Conservation (phyloP, 73 alveolate species). For the Tetrahymena thermophila region DNA sequence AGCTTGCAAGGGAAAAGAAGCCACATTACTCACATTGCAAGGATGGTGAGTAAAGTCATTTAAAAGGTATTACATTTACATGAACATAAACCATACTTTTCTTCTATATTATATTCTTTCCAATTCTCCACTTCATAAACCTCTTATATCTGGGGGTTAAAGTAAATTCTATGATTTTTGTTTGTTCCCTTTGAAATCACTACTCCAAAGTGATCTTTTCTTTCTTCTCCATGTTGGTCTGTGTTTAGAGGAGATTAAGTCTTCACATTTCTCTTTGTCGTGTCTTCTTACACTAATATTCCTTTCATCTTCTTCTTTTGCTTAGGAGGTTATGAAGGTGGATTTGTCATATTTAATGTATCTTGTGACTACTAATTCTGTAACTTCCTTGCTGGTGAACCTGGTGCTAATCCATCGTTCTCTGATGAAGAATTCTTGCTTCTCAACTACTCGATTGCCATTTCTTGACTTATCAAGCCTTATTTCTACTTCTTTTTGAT, state of each 20-base stretch:
- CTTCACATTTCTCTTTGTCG: not conserved
- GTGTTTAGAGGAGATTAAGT: not conserved
- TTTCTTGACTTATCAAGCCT: not conserved
- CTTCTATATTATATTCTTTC: not conserved
- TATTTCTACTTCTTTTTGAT: not conserved
- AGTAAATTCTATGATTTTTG: not conserved
- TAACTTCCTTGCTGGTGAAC: not conserved
- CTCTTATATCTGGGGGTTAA: not conserved
- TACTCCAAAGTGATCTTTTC: not conserved
- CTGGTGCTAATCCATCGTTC: not conserved
- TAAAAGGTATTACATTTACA: not conserved
- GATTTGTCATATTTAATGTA: not conserved
- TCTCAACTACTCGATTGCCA: not conserved
- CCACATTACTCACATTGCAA: slow-evolving; percentile 2
- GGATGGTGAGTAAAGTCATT: not conserved
- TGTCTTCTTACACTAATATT: not conserved
- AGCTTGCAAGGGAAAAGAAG: not conserved
- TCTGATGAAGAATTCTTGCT: not conserved
- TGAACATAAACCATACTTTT: not conserved
- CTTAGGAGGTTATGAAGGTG: not conserved
- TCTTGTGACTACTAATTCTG: not conserved
- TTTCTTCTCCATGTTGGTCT: not conserved
- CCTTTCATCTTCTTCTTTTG: not conserved
- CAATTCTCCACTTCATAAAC: not conserved
- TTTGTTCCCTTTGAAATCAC: not conserved